Conservation (phyloP, 768 basidiomycete genomes). For the Paxillus involutus region DNA sequence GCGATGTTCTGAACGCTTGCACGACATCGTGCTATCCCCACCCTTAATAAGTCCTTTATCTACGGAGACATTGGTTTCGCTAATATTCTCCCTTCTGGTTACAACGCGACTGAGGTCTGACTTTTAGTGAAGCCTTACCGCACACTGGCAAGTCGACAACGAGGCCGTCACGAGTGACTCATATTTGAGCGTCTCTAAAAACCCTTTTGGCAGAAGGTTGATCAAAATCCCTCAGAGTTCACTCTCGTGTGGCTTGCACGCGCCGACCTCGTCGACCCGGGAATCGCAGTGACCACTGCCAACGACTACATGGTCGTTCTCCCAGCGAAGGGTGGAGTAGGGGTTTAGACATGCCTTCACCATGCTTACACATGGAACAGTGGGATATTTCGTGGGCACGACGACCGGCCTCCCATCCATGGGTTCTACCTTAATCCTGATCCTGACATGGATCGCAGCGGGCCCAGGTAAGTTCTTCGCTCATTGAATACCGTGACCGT, state of each 20-base stretch:
- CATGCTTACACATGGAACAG: too few relatives aligned
- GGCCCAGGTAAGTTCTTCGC: conserved; percentile 37
- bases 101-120: conserved; percentile 46
- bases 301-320: conserved; percentile 47
- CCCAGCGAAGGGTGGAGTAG: conserved; percentile 54
- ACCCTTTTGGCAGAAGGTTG: conserved; percentile 1
- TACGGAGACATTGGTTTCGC: too few relatives aligned
- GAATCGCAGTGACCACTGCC: conserved; percentile 35
- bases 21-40: too few relatives aligned
- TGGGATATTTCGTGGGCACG: conserved; percentile 45
- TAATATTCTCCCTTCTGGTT: conserved; percentile 45
- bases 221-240: conserved; percentile 37
- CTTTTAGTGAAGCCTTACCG: conserved; percentile 48
- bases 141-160: conserved; percentile 39
- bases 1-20: too few relatives aligned
- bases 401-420: conserved; percentile 40
- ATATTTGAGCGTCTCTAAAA: conserved; percentile 37
- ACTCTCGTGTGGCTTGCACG: conserved; percentile 49
- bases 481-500: background rate
- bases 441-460: conserved; percentile 51
- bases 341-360: conserved; percentile 56
- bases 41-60: too few relatives aligned
- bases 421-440: conserved; percentile 59
- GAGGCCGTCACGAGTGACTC: conserved; percentile 49
- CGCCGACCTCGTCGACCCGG: conserved; percentile 49